Conservation (phyloP, 177 flowering plant genomes). For the Vitis hybrid region DNA sequence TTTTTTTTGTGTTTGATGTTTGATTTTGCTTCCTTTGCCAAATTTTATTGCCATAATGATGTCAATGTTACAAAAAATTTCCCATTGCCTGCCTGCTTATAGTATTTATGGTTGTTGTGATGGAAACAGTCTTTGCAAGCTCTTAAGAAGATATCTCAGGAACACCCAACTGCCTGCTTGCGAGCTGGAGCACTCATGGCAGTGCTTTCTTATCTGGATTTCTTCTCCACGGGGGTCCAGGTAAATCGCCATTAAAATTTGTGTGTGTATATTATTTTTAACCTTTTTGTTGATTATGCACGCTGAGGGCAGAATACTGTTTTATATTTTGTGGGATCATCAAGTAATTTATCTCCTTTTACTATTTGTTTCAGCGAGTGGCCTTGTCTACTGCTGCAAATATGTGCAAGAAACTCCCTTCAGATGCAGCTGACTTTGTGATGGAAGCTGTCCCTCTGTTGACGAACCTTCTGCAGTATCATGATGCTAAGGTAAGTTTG, state of each 20-base stretch:
- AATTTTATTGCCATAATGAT: too few relatives aligned
- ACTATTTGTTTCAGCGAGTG: constrained; percentile 62
- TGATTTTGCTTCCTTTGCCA: too few relatives aligned
- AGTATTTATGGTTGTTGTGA: too few relatives aligned
- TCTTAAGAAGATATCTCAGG: too few relatives aligned
- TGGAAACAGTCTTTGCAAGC: too few relatives aligned
- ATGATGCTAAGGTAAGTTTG: constrained; percentile 81
- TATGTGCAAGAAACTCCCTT: constrained; percentile 99
- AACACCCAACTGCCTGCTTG: too few relatives aligned
- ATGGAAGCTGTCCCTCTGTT: constrained; percentile 98
- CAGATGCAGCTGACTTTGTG: constrained; percentile 99
- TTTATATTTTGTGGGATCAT: constrained; percentile 2
- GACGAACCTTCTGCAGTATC: constrained; percentile 95
- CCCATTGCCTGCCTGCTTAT: too few relatives aligned
- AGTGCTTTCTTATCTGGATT: too few relatives aligned
- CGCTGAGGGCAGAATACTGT: background rate
- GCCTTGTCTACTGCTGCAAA: constrained; percentile 99
- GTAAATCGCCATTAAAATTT: constrained; percentile 28
- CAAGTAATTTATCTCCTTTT: background rate
- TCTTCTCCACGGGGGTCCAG: constrained; percentile 98
- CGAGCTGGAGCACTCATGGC: too few relatives aligned
- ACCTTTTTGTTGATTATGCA: background rate
- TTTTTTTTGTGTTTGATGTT: too few relatives aligned
- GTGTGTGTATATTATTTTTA: background rate
- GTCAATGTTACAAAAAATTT: too few relatives aligned